Evolutionary conservation across 1,284 basidiomycete species (phyloP), one percentile per base, ranked within the genome.

Genomic region (Malassezia sp.): DNA sequence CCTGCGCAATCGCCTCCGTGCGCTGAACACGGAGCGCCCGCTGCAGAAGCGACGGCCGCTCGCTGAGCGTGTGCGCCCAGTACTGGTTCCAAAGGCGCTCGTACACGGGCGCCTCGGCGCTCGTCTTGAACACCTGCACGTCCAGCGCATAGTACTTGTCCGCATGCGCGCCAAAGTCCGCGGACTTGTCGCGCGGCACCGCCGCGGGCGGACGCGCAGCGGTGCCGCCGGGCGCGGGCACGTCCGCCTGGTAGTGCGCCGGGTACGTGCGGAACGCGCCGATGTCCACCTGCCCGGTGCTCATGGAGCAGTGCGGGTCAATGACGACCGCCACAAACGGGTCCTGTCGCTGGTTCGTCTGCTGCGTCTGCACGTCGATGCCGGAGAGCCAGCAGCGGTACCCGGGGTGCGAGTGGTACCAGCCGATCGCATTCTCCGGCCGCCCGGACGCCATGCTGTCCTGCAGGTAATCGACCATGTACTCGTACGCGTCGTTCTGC

Each of bases 341-440:
- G 72, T 97, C 91, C 68, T 85, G 84, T 63, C 81, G 82, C 70
- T 97, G 91, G 70, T 96, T 91, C 60, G 82, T 89, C 73, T 84
- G 78, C 71, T 97, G 91, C 0, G 91, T 97, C 71, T 83, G 84
- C 44, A 96, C 90, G 74, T 99, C 93, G 31, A 97, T 93, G 56
- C 87, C 90, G 32, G 87, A 91, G 31, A 99, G 75, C 93, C 93
- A 99, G 72, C 93, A 99, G 5, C 93, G 93, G 71, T 97, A 99
- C 15, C 93, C 93, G 40, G 93, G 93, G 75, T 99, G 93, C 33
- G 89, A 95, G 70, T 97, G 91, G 70, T 97, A 97, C 91, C 91
- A 97, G n/a, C 91, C 91, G 49, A 95, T 83, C 4, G 83, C 81
- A 61, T 93, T 81, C 70, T 96, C 91, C 15, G 81, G 71, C 52